Evolutionary conservation across 805 yeast genomes (phyloP).

Genomic region (Grigorovia humatica): DNA sequence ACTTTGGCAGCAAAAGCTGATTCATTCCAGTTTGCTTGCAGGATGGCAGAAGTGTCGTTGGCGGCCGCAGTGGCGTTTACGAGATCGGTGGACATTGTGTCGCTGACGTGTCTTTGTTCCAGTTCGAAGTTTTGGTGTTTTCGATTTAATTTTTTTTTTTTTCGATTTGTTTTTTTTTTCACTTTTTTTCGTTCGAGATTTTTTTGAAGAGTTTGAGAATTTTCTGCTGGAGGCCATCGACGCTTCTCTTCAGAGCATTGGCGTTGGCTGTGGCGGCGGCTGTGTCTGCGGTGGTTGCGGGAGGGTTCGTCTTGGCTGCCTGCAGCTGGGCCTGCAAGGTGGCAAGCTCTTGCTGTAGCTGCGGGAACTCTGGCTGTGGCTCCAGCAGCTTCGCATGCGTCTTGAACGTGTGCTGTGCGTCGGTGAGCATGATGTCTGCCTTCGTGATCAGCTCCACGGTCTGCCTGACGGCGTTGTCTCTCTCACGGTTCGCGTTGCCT

Average conservation of each 20-base stretch:
- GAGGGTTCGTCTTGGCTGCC: slow-evolving; percentile 43
- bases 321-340: slow-evolving; percentile 31
- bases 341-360: slow-evolving; percentile 32
- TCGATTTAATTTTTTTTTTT: background rate
- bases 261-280: slow-evolving; percentile 33
- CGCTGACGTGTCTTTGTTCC: background rate
- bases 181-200: background rate
- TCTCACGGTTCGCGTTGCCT: slow-evolving; percentile 51
- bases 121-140: background rate
- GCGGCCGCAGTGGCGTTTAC: background rate
- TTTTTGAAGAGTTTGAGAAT: slow-evolving; percentile 4
- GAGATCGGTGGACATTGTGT: background rate
- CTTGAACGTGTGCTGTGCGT: slow-evolving; percentile 71
- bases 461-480: slow-evolving; percentile 49
- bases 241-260: slow-evolving; percentile 49
- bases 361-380: slow-evolving; percentile 37
- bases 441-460: slow-evolving; percentile 61
- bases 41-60: background rate
- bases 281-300: slow-evolving; percentile 33
- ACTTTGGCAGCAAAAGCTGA: background rate
- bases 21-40: background rate
- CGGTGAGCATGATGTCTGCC: slow-evolving; percentile 69
- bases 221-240: slow-evolving; percentile 52
- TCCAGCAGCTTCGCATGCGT: slow-evolving; percentile 43
- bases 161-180: background rate